Evolutionary conservation across 768 basidiomycete genomes (phyloP).

Genomic region (Rubroboletus satanas): DNA sequence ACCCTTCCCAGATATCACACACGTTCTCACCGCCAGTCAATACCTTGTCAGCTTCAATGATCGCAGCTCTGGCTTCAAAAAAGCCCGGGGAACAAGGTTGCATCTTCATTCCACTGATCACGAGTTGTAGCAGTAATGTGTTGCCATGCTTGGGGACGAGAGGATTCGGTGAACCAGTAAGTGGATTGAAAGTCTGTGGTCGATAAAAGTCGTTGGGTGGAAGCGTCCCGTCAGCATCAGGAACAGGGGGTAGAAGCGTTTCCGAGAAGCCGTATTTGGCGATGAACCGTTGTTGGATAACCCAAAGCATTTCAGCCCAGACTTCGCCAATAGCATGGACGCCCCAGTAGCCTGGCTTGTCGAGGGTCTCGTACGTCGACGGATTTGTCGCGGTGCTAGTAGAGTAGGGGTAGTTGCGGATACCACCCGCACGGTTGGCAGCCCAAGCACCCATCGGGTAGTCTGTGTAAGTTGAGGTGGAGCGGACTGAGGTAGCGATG

Average conservation of each 20-base stretch:
- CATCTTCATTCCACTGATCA: conserved; percentile 91
- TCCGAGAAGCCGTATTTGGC: conserved; percentile 77
- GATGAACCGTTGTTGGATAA: conserved; percentile 70
- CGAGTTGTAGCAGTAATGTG: conserved; percentile 77
- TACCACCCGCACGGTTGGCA: conserved; percentile 68
- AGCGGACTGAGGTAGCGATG: conserved; percentile 83
- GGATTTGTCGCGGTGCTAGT: conserved; percentile 77
- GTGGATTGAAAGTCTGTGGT: conserved; percentile 30
- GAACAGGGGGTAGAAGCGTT: conserved; percentile 76
- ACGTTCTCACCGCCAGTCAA: conserved; percentile 92
- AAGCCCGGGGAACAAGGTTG: conserved; percentile 89
- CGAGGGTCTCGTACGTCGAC: conserved; percentile 89
- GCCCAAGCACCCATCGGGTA: conserved; percentile 97
- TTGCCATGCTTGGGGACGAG: conserved; percentile 91
- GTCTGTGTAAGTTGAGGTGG: conserved; percentile 66
- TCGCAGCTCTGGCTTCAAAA: conserved; percentile 87
- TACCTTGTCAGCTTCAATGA: conserved; percentile 85
- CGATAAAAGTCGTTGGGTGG: conserved; percentile 72
- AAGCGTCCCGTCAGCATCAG: conserved; percentile 57
- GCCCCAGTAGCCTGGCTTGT: conserved; percentile 92
- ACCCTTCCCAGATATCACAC: conserved; percentile 84
- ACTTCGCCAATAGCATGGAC: conserved; percentile 93
- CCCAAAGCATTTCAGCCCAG: conserved; percentile 91
- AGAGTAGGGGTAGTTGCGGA: conserved; percentile 88
- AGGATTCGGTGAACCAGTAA: conserved; percentile 34